Evolutionary conservation across 1,284 basidiomycete species (phyloP).

Genomic region (Austropuccinia psidii): DNA sequence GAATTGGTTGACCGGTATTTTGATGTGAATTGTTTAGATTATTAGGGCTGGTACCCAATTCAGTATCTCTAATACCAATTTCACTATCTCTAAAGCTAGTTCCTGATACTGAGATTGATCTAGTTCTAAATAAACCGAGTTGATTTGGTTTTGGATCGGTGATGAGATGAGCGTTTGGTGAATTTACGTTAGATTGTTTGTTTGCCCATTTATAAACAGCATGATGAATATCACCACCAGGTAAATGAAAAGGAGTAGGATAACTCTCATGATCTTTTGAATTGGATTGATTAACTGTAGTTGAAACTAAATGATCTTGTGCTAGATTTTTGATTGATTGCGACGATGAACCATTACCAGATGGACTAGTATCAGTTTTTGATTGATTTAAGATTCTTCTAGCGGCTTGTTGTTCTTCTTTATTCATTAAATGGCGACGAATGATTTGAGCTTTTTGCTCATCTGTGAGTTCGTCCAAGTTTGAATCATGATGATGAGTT

Average conservation of each 20-base stretch:
- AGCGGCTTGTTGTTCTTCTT: constrained; percentile 28
- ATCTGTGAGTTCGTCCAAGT: constrained; percentile 13
- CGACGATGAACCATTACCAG: background rate
- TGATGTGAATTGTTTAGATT: too few species aligned
- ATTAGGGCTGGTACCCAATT: too few species aligned
- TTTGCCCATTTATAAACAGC: constrained; percentile 42
- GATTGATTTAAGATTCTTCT: background rate
- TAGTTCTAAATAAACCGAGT: constrained; percentile 10
- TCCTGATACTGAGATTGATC: constrained; percentile 27
- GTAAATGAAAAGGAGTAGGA: constrained; percentile 42
- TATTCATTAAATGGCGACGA: constrained; percentile 24
- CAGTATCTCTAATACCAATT: background rate
- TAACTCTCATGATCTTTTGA: constrained; percentile 24
- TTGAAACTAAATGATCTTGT: background rate
- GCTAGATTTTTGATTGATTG: background rate
- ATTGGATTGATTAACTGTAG: too few species aligned
- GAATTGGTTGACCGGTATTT: background rate
- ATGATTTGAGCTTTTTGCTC: constrained; percentile 18
- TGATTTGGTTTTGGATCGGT: background rate
- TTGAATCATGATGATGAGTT: background rate
- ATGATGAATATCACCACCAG: constrained; percentile 42
- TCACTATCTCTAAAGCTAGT: background rate
- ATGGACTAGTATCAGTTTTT: background rate
- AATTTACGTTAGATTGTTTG: constrained; percentile 16
- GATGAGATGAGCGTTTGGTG: background rate